Evolutionary conservation across 2,329 filamentous ascomycete genomes (phyloP), one percentile per base, ranked within the genome.

Genomic region (Dactylellina sp.): DNA sequence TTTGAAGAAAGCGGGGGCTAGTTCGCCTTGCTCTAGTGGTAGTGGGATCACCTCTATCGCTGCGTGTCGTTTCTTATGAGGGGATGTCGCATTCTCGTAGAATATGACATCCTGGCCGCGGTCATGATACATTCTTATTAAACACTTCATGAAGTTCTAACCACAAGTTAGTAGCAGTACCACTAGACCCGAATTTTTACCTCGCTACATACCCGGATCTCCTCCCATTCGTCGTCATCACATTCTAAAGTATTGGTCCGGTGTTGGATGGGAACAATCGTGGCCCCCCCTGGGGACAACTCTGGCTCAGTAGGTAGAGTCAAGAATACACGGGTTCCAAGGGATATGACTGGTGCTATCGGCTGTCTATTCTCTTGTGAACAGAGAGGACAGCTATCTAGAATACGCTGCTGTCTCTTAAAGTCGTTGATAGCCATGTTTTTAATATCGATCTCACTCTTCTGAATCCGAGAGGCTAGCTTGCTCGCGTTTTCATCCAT

Each of bases 191-290:
- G 28, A 32, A 32, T 32, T 5, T 32, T 32, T 32, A 5, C 5
- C 9, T 9, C 4, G 9, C 28, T 7, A 59, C 79, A 49, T 76
- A 80, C 79, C 76, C 95, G 91, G 4, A 99, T 89, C 82, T 99
- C 95, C 80, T 99, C 95, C 96, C 96, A 99, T 81, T 99, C 95
- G 80, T 99, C 95, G 79, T 99, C 94, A 81, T 98, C 94, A 81
- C 95, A 99, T 81, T 97, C 94, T n/a, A 99, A 84, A 0, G 99
- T 87, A 80, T 98, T 99, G 22, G 85, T 88, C 59, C 89, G 89
- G 80, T 99, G 95, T 77, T 93, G 88, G 20, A 95, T 88, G 4
- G 95, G 95, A 1, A 93, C 92, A 75, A 99, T 95, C 66, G 95
- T 89, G 5, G 93, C 91, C 53, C 93, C 90, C 49, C 92, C 92